Evolutionary conservation across 805 yeast species (phyloP), one percentile per base, ranked within the genome.

Genomic region (Kluyveromyces starmeri): DNA sequence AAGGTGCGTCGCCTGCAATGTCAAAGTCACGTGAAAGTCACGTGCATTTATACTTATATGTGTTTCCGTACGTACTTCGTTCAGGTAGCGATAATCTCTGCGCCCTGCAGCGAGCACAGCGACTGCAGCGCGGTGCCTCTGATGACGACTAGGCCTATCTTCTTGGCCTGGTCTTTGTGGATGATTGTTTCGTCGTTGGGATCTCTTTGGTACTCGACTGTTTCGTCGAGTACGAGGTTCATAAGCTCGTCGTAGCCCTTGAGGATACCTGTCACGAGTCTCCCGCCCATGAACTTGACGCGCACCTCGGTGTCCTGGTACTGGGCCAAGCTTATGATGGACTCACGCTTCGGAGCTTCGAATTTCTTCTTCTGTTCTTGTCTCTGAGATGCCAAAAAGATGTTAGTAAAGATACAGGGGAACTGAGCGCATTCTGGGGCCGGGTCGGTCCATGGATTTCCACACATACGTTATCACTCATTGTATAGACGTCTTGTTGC

Each of bases 291-390:
- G 53, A 92, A 75, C 48, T 82, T 78, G 35, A 88, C 89, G 47
- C 78, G 70, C 26, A 89, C 75, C 45, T 68, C 58, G 46, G 79
- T 68, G 53, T 84, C 94, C 48, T 74, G 73, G 55, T 82, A 83
- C 51, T 75, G 80, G 42, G 78, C 73, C 40, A 92, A 65, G 55
- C 88, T 86, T 37, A 85, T 65, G 40, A 88, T 83, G 15, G 95
- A 94, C 43, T 88, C 96, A 59, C 85, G 81, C 64, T 82, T 83
- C 23, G 96, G 97, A 10, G 85, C 76, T 46, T 78, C 85, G 45
- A 67, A 55, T 44, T 62, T 62, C 41, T 57, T 60, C 42, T 49
- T 54, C 32, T 53, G 57, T 27, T 46, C 53, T 32, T 49, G 46
- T 25, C 43, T 33, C 21, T n/a, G n/a, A n/a, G n/a, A n/a, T n/a